phyloP scores from a whole-genome alignment of 805 yeast species.

The Maudiozyma serrabonitensis region DNA sequence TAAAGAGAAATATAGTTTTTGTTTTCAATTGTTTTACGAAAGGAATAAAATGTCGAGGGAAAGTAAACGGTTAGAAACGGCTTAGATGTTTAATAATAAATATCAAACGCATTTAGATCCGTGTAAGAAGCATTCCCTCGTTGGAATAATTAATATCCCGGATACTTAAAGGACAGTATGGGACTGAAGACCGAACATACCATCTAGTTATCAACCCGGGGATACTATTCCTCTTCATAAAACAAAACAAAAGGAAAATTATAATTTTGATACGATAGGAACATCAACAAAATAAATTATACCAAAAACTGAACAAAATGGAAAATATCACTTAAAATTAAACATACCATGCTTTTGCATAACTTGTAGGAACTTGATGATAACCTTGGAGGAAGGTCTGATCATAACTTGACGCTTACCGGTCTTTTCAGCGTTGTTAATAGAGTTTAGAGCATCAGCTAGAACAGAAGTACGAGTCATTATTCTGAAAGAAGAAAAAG shows the following conservation, averaged over 20 bases:
- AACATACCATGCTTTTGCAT: constrained; percentile 87
- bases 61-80: constrained; percentile 49
- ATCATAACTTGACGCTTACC: constrained; percentile 98
- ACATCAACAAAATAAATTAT: too few species aligned
- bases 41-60: constrained; percentile 43
- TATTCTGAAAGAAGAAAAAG: constrained; percentile 19
- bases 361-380: constrained; percentile 89
- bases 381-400: constrained; percentile 97
- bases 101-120: constrained; percentile 30
- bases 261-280: too few species aligned
- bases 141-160: constrained; percentile 54
- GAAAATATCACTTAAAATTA: background rate
- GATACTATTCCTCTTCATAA: background rate
- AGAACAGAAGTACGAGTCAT: constrained; percentile 98
- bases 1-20: too few species aligned
- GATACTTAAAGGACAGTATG: constrained; percentile 96
- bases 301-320: background rate
- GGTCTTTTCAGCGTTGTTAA: constrained; percentile 97
- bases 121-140: constrained; percentile 61
- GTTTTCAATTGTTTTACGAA: background rate
- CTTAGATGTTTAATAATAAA: background rate
- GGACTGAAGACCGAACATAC: constrained; percentile 73
- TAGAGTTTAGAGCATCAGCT: constrained; percentile 96
- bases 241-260: background rate
- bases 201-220: constrained; percentile 99